Evolutionary conservation across 2,329 filamentous ascomycete genomes (phyloP), one percentile per base, ranked within the genome.

Genomic region (Alternaria longipes): DNA sequence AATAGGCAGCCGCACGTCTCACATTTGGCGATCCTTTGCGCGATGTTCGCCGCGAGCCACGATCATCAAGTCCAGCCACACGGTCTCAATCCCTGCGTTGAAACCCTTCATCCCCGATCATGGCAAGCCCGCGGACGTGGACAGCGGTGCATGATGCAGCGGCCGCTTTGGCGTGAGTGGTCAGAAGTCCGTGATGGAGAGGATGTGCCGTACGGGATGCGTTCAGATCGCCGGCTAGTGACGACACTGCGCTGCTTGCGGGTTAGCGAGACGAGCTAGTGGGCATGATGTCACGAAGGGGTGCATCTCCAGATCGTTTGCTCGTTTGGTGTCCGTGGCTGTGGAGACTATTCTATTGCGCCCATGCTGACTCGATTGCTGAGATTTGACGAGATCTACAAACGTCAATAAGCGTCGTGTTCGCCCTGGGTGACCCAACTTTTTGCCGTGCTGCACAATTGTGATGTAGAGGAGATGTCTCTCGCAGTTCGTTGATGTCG

Each of bases 1-100:
- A 50, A 50, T 38, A 50, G 8, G 46, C 46, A 18, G 32, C 46
- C 32, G 46, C 32, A 36, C 46, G 46, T 50, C 46, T 49, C 46
- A 49, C 46, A 1, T 38, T 16, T 16, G 32, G 11, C 28, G 28
- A 4, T 30, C 28, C 28, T 30, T 11, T 22, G 20, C 46, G 32
- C 8, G 36, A 50, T 50, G 34, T 32, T 38, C 14, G 12, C 18
- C 46, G 12, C 3, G 8, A 11, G 30, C 30, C 46, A n/a, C 32
- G 30, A 50, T 50, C 46, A 38, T n/a, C 14, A 22, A n/a, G 46
- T 36, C 11, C 30, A 50, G 32, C 46, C 32, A 50, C 46, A 24
- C 14, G 34, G 46, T 8, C 9, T 38, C 20, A 22, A 38, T 50
- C 32, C 32, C 20, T 50, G 30, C 46, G 4, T 50, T 24, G 46